Evolutionary conservation across 257 asterid species (phyloP), one percentile per base, ranked within the genome.

Genomic region (Solanum megistacrolobum): DNA sequence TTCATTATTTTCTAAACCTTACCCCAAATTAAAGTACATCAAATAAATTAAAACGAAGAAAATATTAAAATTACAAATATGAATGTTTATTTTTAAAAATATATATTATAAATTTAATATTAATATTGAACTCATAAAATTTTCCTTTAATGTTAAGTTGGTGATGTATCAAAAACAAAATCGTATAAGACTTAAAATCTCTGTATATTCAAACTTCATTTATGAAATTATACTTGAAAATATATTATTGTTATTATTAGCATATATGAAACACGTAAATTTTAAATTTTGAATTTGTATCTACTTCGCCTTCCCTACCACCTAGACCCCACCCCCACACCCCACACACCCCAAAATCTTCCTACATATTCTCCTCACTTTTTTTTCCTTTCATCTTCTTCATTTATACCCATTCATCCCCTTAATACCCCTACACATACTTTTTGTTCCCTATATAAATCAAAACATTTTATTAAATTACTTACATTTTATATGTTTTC

Each of bases 381-480:
- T 69, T 20, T 32, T 34, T 73, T 4, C 38, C 2, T 12, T 43
- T 66, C 25, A 6, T 11, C 38, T 81, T 34, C 65, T 14, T 46
- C 60, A 3, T 85, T 41, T 41, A 68, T 68, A 81, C 41, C 41
- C 69, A 29, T 81, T 79, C 85, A 81, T 16, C 10, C 85, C 85
- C 85, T 36, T 27, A 41, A 14, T 75, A 5, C 25, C 68, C 66
- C 18, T 34, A 39, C 34, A 38, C 18, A 66, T 21, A 66, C 60
- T 2, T 46, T 48, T 55, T 7, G 9, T 52, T 52, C 1, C 23
- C 38, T n/a, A 34, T 65, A 38, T 8, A 55, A 34, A 14, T 12
- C 32, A 25, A 65, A 65, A 27, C 35, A 34, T n/a, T 65, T 23
- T 52, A 46, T 89, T 79, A 89, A 34, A 18, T 18, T 52, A 52